Percentiles rank a stretch among this genome's conserved stretches.
Conservation (phyloP, 768 basidiomycete genomes). For the Pleurotus cornucopiae region DNA sequence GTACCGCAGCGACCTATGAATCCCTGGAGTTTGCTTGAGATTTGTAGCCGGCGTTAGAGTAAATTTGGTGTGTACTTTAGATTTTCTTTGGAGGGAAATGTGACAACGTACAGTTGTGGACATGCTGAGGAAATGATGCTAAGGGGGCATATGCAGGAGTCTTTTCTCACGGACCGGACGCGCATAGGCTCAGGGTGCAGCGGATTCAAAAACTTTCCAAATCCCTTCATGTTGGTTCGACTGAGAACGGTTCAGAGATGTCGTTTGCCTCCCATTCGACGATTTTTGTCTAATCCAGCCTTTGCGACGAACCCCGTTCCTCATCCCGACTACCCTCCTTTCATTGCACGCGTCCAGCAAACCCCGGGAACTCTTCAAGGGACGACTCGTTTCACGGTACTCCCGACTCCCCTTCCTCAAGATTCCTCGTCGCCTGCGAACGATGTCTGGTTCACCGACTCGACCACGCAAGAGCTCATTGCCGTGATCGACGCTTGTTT, state of each 20-base stretch:
- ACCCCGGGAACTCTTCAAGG: conserved; percentile 39
- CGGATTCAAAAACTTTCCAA: neutral
- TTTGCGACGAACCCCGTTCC: conserved; percentile 24
- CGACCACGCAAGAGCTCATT: conserved; percentile 61
- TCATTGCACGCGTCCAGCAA: conserved; percentile 22
- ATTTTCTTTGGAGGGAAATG: too few relatives aligned
- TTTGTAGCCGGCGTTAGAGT: too few relatives aligned
- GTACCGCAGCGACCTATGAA: too few relatives aligned
- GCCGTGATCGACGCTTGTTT: conserved; percentile 85
- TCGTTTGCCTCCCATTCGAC: conserved; percentile 8
- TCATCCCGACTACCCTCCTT: conserved; percentile 35
- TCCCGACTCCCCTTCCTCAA: conserved; percentile 64
- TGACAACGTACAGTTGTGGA: too few relatives aligned
- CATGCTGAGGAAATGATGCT: too few relatives aligned
- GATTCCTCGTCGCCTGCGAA: conserved; percentile 34
- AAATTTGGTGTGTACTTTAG: too few relatives aligned
- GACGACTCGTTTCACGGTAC: conserved; percentile 46
- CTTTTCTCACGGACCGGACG: too few relatives aligned
- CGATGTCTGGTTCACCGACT: conserved; percentile 59
- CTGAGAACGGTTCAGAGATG: conserved; percentile 8
- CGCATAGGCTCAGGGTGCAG: neutral
- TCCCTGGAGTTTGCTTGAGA: too few relatives aligned
- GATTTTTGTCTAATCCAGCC: neutral
- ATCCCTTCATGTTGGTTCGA: conserved; percentile 5
- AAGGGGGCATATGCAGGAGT: too few relatives aligned